Evolutionary conservation across 805 yeast genomes (phyloP).

Genomic region (Saturnispora sanitii): DNA sequence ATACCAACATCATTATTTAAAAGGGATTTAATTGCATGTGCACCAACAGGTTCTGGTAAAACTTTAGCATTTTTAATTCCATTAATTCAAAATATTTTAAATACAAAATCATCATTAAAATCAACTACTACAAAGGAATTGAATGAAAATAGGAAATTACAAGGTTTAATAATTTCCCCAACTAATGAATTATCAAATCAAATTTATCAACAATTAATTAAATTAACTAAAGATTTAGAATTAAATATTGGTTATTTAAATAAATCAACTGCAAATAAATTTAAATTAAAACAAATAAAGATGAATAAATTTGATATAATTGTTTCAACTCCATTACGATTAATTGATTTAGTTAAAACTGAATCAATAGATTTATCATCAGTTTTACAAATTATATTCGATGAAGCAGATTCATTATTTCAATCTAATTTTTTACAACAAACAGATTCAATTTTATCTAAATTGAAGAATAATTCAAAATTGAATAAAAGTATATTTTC

Average conservation of each 20-base stretch:
- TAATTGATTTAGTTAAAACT: slow-evolving; percentile 65
- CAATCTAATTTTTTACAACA: slow-evolving; percentile 83
- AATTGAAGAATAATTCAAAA: slow-evolving; percentile 40
- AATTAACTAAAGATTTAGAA: slow-evolving; percentile 45
- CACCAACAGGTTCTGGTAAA: slow-evolving; percentile 98
- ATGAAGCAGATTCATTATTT: slow-evolving; percentile 92
- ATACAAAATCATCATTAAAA: slow-evolving; percentile 10
- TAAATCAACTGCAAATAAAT: slow-evolving; percentile 58
- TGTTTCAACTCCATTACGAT: slow-evolving; percentile 80
- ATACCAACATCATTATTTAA: slow-evolving; percentile 63
- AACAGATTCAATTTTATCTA: slow-evolving; percentile 71
- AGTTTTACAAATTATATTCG: slow-evolving; percentile 74
- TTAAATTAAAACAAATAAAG: slow-evolving; percentile 36
- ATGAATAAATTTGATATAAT: slow-evolving; percentile 66
- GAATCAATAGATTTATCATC: slow-evolving; percentile 49
- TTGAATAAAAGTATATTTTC: slow-evolving; percentile 76
- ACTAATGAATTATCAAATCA: slow-evolving; percentile 91
- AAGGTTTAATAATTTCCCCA: slow-evolving; percentile 81
- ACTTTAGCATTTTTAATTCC: slow-evolving; percentile 88
- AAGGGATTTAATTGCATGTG: slow-evolving; percentile 84
- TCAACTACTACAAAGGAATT: too few species aligned
- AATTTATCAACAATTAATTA: slow-evolving; percentile 58
- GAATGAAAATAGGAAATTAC: slow-evolving; percentile 38
- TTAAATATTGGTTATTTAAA: slow-evolving; percentile 57
- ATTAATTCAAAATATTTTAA: slow-evolving; percentile 42